Conservation (phyloP, 2,329 filamentous ascomycete genomes). For the Colletotrichum shisoi region DNA sequence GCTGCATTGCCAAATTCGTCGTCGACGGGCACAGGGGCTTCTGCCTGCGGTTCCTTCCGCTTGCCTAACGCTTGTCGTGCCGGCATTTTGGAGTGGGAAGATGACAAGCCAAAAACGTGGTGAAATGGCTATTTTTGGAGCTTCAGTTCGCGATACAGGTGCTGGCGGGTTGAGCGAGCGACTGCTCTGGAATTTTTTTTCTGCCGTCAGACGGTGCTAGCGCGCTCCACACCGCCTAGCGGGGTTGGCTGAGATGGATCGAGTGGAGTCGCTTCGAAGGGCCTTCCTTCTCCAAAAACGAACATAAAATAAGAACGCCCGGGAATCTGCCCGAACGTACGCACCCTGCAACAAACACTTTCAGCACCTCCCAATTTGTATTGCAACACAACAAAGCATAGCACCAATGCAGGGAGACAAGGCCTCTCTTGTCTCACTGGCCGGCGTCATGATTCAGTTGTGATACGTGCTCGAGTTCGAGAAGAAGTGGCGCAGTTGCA, state of each 20-base stretch:
- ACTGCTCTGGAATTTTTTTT: slow-evolving; percentile 39
- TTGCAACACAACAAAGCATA: background rate
- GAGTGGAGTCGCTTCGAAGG: slow-evolving; percentile 18
- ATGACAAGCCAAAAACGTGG: slow-evolving; percentile 27
- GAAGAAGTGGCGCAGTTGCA: slow-evolving; percentile 18
- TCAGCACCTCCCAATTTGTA: background rate
- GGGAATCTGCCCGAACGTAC: slow-evolving; percentile 8
- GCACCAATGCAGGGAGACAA: background rate
- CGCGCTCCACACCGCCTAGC: slow-evolving; percentile 35
- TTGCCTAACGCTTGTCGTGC: slow-evolving; percentile 61
- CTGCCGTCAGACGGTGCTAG: slow-evolving; percentile 34
- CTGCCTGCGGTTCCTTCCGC: slow-evolving; percentile 69
- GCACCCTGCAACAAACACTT: slow-evolving; percentile 12
- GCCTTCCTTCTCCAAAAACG: background rate
- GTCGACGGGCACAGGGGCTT: slow-evolving; percentile 64
- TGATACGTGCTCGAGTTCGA: background rate
- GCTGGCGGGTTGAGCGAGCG: slow-evolving; percentile 29
- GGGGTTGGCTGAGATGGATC: slow-evolving; percentile 29
- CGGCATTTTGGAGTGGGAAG: slow-evolving; percentile 49
- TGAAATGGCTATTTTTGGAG: slow-evolving; percentile 38
- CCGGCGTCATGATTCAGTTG: background rate
- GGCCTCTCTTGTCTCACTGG: background rate
- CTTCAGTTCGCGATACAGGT: slow-evolving; percentile 34
- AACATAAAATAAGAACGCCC: background rate
- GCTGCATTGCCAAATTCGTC: slow-evolving; percentile 66